phyloP scores from a whole-genome alignment of 805 yeast genomes.

The Sugiyamaella americana region DNA sequence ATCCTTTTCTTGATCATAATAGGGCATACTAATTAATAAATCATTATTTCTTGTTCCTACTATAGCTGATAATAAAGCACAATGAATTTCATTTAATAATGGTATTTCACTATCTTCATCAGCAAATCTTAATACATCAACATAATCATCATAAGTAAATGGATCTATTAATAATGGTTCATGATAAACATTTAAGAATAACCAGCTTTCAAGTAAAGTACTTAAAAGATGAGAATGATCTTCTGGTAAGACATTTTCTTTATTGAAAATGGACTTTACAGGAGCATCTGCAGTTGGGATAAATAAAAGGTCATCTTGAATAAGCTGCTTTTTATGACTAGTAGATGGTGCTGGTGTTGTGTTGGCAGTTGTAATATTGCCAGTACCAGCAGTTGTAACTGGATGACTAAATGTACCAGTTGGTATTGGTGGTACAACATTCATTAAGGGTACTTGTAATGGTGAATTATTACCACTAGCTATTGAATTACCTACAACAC shows the following conservation, averaged over 20 bases:
- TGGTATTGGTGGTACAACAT: background rate
- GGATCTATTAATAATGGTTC: slow-evolving; percentile 60
- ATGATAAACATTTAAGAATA: slow-evolving; percentile 65
- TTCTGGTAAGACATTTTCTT: slow-evolving; percentile 3
- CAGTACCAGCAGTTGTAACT: background rate
- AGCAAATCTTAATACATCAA: slow-evolving; percentile 50
- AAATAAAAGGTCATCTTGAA: slow-evolving; percentile 5
- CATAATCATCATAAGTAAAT: slow-evolving; percentile 73
- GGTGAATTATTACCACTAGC: background rate
- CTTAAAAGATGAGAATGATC: slow-evolving; percentile 21
- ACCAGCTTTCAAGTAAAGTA: slow-evolving; percentile 56
- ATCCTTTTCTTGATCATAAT: slow-evolving; percentile 19
- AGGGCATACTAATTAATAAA: slow-evolving; percentile 30
- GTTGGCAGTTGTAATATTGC: too few relatives aligned
- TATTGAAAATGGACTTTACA: slow-evolving; percentile 10
- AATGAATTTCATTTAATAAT: slow-evolving; percentile 60
- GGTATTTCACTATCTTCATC: slow-evolving; percentile 42
- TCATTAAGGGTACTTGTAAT: too few relatives aligned
- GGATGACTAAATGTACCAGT: background rate
- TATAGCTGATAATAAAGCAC: slow-evolving; percentile 53
- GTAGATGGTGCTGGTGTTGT: background rate
- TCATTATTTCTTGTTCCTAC: slow-evolving; percentile 42
- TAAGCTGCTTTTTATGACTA: background rate
- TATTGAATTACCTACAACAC: background rate
- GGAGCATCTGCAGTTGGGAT: background rate